Percentiles rank a stretch among this genome's conserved stretches.
These are phyloP conservation scores for Ensete ventricosum DNA, from an alignment of 176 grass and related monocot species.

Conservation along the genomic window DNA sequence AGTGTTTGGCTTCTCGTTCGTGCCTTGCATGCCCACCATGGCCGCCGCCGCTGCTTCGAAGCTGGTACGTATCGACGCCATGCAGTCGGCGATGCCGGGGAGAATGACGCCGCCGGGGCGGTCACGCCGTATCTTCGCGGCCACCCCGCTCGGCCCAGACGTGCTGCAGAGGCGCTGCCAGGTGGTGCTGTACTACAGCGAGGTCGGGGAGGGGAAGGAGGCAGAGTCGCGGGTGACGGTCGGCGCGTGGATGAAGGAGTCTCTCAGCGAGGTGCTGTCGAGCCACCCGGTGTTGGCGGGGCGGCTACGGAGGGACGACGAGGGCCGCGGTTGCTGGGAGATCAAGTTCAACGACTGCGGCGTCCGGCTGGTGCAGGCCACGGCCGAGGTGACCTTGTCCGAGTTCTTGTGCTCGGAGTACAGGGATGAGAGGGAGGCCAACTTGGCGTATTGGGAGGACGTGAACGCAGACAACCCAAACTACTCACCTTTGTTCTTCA, in stretches of 20 bases:
- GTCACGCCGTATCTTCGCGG: conserved; percentile 38
- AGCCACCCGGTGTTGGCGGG: conserved; percentile 58
- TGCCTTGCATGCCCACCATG: background rate
- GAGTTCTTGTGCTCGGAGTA: conserved; percentile 46
- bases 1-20: too few relatives aligned
- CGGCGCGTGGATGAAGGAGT: conserved; percentile 51
- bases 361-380: conserved; percentile 51
- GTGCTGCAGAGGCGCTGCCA: conserved; percentile 41
- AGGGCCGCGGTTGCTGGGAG: conserved; percentile 53
- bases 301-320: conserved; percentile 40
- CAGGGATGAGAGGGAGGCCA: conserved; percentile 18
- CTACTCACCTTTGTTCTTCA: conserved; percentile 39
- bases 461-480: conserved; percentile 41
- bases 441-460: conserved; percentile 49
- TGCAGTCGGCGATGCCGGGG: conserved; percentile 46
- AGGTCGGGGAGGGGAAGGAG: background rate
- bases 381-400: conserved; percentile 38
- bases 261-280: conserved; percentile 43
- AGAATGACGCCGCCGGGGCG: conserved; percentile 11
- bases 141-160: conserved; percentile 9
- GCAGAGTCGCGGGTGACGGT: conserved; percentile 30
- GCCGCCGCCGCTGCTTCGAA: background rate
- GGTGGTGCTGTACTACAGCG: conserved; percentile 52
- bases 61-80: conserved; percentile 45
- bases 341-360: conserved; percentile 74